Base-by-base conservation (phyloP, 305 asterid species). In the Fraxinus nigra region DNA sequence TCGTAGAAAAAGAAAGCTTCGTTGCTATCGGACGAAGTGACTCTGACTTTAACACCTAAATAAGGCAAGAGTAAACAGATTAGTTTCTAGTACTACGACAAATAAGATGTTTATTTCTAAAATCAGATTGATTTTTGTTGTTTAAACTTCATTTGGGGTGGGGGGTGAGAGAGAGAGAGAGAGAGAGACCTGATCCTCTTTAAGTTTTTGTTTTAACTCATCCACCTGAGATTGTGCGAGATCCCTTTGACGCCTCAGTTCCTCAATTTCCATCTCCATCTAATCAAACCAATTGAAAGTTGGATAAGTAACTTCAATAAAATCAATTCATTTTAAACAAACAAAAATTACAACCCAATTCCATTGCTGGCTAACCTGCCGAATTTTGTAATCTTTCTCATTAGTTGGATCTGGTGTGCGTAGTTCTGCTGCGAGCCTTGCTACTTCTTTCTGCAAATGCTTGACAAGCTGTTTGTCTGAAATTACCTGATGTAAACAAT, bases 181-280 rank as follows among this genome's bases (percentile, higher is more conserved):
- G n/a, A n/a, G n/a, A 7, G 54, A 65, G 24, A 92, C 99, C 97
- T 92, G 90, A 14, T 93, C 99, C 63, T 88, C 94, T 75, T 89
- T 90, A 63, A 95, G 94, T 86, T 94, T 95, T 75, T 86, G 86
- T 63, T 95, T 95, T 70, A 95, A 84, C 84, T 92, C 97, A 81
- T 95, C 97, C 67, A 82, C 94, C 88, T 95, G 95, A 72, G 96
- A 88, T 83, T 95, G 91, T 56, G 99, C 99, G 79, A 89, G 90
- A 88, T 95, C 99, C 86, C 99, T 88, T 87, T 95, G 97, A 56
- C 92, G 97, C 89, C 92, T 92, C 84, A 95, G 84, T 89, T 95
- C 97, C 86, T 94, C 99, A 85, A 95, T 94, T 91, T 95, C 99
- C 88, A 85, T 89, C 86, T 94, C 98, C 99, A 95, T 94, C 99